Evolutionary conservation across 2,329 filamentous ascomycete genomes (phyloP).

Genomic region (Claviceps fusiformis): DNA sequence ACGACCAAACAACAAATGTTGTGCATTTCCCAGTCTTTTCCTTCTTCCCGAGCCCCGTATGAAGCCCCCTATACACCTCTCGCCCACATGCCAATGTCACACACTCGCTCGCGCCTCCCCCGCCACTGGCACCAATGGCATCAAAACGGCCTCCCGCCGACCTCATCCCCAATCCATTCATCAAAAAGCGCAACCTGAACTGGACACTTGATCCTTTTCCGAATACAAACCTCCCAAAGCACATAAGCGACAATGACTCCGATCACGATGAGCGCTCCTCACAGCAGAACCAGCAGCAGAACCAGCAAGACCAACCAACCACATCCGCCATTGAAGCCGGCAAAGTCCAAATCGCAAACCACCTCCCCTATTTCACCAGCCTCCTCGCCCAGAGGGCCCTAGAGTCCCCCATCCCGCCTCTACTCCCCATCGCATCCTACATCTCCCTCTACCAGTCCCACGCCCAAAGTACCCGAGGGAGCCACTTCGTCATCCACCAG

Average conservation of each 20-base stretch:
- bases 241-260: not conserved
- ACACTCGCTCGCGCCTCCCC: not conserved
- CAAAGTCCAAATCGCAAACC: conserved; percentile 21
- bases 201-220: conserved; percentile 23
- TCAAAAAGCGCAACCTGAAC: conserved; percentile 32
- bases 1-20: no score
- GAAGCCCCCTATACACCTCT: no score
- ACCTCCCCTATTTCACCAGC: conserved; percentile 24
- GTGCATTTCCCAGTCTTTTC: not conserved
- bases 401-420: conserved; percentile 14
- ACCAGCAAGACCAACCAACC: conserved; percentile 6
- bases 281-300: not conserved
- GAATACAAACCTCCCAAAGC: not conserved
- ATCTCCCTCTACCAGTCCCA: conserved; percentile 23
- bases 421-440: conserved; percentile 22
- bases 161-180: conserved; percentile 30
- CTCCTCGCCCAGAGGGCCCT: conserved; percentile 17
- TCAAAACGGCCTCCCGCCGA: conserved; percentile 10
- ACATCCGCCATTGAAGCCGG: conserved; percentile 29
- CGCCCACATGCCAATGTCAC: not conserved
- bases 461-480: conserved; percentile 16
- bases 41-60: not conserved
- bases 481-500: conserved; percentile 58
- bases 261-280: no score
- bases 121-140: not conserved